A percentile compares a stretch with the other conserved stretches of the same genome.
phyloP scores from a whole-genome alignment of 1,284 basidiomycete species.

The Ceratobasidium sp. region DNA sequence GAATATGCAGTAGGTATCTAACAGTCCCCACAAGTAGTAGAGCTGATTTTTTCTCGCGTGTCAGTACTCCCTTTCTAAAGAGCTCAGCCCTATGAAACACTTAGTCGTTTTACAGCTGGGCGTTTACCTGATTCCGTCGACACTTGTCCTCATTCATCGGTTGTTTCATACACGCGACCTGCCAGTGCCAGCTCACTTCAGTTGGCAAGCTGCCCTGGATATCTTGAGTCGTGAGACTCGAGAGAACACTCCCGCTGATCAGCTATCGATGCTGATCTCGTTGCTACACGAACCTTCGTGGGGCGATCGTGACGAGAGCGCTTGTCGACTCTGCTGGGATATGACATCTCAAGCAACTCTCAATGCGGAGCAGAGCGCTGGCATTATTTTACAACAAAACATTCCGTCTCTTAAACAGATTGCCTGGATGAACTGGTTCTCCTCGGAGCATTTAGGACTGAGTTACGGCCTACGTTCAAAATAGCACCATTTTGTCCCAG shows the following conservation, averaged over 20 bases:
- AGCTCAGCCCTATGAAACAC: constrained; percentile 9
- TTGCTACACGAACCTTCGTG: constrained; percentile 14
- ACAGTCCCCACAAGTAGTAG: neutral
- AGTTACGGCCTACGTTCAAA: neutral
- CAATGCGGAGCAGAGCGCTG: constrained; percentile 15
- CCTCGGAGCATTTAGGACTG: constrained; percentile 17
- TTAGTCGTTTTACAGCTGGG: constrained; percentile 7
- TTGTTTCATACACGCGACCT: constrained; percentile 15
- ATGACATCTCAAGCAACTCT: neutral
- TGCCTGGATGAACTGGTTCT: constrained; percentile 41
- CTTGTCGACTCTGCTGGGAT: constrained; percentile 11
- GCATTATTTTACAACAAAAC: constrained; percentile 3
- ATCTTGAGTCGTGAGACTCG: neutral
- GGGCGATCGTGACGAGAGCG: neutral
- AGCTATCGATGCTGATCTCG: constrained; percentile 12
- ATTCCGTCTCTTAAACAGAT: constrained; percentile 5
- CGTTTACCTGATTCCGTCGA: constrained; percentile 25
- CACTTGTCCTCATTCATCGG: constrained; percentile 20
- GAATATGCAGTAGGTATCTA: constrained; percentile 6
- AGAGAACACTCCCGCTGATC: neutral
- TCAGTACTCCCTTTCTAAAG: constrained; percentile 15
- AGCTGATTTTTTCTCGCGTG: neutral
- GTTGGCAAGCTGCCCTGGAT: constrained; percentile 13
- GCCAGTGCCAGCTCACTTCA: constrained; percentile 2
- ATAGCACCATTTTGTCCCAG: neutral